Evolutionary conservation across 768 basidiomycete species (phyloP).

Genomic region (Nidula microcarpa): DNA sequence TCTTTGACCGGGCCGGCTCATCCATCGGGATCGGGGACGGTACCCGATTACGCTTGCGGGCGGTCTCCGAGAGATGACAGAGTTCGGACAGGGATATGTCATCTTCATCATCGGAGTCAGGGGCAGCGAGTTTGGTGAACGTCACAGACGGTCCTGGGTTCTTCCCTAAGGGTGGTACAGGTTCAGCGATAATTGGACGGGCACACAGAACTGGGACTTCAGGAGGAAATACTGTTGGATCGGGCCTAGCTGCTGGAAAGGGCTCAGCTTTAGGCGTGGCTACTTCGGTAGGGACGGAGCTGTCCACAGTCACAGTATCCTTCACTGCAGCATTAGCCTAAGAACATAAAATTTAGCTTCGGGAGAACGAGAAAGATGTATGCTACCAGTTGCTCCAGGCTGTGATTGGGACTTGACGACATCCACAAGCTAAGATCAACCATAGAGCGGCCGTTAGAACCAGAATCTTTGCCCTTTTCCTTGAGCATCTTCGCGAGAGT

Average conservation of each 20-base stretch:
- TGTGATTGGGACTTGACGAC: slow-evolving; percentile 25
- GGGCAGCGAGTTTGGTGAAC: slow-evolving; percentile 7
- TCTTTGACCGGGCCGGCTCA: slow-evolving; percentile 1
- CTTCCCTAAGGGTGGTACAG: background rate
- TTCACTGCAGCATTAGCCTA: too few species aligned
- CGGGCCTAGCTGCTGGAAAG: background rate
- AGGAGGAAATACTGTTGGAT: background rate
- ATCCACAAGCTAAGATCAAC: slow-evolving; percentile 36
- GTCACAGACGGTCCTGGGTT: background rate
- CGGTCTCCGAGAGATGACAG: slow-evolving; percentile 4
- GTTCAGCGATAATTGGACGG: background rate
- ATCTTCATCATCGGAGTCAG: slow-evolving; percentile 17
- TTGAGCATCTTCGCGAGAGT: slow-evolving; percentile 41
- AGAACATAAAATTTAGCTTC: too few species aligned
- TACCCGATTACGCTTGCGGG: slow-evolving; percentile 11
- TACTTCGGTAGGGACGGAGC: too few species aligned
- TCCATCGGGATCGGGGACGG: slow-evolving; percentile 5
- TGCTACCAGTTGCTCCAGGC: background rate
- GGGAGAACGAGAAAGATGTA: background rate
- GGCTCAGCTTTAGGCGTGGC: background rate
- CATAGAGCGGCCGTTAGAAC: slow-evolving; percentile 25
- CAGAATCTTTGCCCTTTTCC: slow-evolving; percentile 25
- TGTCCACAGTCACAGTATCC: too few species aligned
- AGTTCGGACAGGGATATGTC: slow-evolving; percentile 19
- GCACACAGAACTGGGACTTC: too few species aligned